phyloP scores from a whole-genome alignment of 2,329 filamentous ascomycete genomes.

The Paecilomyces sp. region DNA sequence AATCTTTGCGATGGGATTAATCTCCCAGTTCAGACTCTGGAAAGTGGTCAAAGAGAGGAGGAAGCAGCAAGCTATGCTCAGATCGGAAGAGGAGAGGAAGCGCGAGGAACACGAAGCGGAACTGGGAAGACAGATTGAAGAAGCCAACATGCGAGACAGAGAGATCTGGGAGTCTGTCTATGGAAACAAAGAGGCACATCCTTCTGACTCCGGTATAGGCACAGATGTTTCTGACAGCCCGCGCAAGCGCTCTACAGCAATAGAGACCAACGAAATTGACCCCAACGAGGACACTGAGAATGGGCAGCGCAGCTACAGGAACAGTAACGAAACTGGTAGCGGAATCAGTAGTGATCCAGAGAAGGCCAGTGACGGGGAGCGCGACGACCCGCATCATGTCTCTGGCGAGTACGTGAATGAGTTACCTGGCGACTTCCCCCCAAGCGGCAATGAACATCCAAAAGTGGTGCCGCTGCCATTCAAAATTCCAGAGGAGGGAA shows the following conservation, averaged over 20 bases:
- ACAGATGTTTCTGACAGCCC: not conserved
- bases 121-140: conserved; percentile 54
- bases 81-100: conserved; percentile 48
- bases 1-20: conserved; percentile 64
- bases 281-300: not conserved
- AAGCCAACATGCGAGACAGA: conserved; percentile 37
- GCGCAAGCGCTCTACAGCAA: not conserved
- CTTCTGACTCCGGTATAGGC: conserved; percentile 45
- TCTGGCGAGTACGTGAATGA: not conserved
- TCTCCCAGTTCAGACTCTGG: conserved; percentile 84
- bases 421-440: conserved; percentile 2
- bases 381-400: conserved; percentile 6
- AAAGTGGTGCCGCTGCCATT: conserved; percentile 8
- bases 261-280: not conserved
- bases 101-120: conserved; percentile 60
- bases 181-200: conserved; percentile 43
- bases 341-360: not conserved
- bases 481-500: conserved; percentile 13
- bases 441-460: not conserved
- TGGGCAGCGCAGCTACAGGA: not conserved
- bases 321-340: conserved; percentile 4
- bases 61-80: conserved; percentile 38
- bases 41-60: conserved; percentile 59
- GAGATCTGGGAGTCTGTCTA: conserved; percentile 71
- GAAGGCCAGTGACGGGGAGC: not conserved